Base-by-base conservation (phyloP, 176 grass and related monocot genomes). In the Raddia guianensis region DNA sequence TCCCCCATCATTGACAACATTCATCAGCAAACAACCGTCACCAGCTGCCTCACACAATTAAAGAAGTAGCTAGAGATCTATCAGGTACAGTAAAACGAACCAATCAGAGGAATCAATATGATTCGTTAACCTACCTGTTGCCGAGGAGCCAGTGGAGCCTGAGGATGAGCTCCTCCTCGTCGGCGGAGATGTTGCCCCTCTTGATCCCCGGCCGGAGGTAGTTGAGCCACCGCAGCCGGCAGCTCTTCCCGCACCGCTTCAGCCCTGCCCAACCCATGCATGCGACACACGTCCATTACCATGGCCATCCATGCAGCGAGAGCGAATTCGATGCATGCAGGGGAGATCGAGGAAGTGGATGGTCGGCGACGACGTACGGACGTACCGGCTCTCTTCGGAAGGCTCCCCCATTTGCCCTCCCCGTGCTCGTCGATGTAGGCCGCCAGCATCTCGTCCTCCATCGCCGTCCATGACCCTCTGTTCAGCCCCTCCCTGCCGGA, bases 151-250 rank as follows among this genome's bases (percentile, higher is more conserved):
- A 82, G 68, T 94, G 89, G 33, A 94, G 92, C 76, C 89, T 82
- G 80, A 94, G 58, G 70, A 94, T 94, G 80, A 89, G 83, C 20
- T 94, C 92, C 80, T 94, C 92, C 66, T 94, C 86, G 14, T 94
- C 92, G 40, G 66, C 62, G 0, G 92, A 94, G 78, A 94, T 94
- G 78, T 87, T 94, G 7, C 89, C 92, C 19, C 92, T 80, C 82
- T 94, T 94, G 62, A 94, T 94, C 33, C 87, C 91, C 2, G 83
- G 86, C 45, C 79, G 83, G 12, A 91, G 85, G 81, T 91, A 91
- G 75, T 91, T 91, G 11, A 91, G 68, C 80, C 89, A 91, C 63
- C 80, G 65, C 40, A 90, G 84, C 52, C 89, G 63, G 74, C 84
- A 90, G 77, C 88, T 90, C 82, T 88, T 85, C 12, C 90, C 90